Evolutionary conservation across 805 yeast species (phyloP).

Genomic region (Hermanozyma aechmeae): DNA sequence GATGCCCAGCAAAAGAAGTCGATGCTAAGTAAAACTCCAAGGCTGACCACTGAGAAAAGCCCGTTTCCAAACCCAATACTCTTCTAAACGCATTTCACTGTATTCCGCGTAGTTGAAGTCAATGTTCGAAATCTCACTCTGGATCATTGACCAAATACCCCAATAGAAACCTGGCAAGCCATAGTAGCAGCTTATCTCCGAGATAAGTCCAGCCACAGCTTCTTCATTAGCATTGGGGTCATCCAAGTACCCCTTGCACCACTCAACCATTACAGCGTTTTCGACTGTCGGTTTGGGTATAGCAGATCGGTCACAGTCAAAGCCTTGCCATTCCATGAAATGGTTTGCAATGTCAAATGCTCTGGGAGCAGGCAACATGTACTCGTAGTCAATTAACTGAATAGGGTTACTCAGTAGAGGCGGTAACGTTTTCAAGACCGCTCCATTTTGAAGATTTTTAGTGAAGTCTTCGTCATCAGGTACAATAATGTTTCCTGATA

Average conservation of each 20-base stretch:
- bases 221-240: constrained; percentile 16
- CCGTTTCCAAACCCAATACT: constrained; percentile 63
- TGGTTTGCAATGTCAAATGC: constrained; percentile 72
- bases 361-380: constrained; percentile 62
- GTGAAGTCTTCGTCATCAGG: constrained; percentile 20
- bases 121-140: constrained; percentile 55
- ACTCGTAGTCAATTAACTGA: constrained; percentile 63
- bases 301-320: constrained; percentile 52
- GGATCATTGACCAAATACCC: constrained; percentile 81
- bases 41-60: constrained; percentile 6
- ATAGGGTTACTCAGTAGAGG: constrained; percentile 28
- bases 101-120: constrained; percentile 65
- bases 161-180: constrained; percentile 80
- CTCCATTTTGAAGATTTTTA: not conserved
- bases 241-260: constrained; percentile 52
- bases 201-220: constrained; percentile 36
- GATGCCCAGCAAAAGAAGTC: no score
- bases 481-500: constrained; percentile 65
- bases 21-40: no score
- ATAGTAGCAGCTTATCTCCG: constrained; percentile 52
- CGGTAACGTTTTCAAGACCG: constrained; percentile 5
- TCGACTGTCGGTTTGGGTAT: constrained; percentile 43
- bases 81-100: constrained; percentile 49
- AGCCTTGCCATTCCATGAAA: constrained; percentile 77
- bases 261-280: constrained; percentile 39